These are phyloP conservation scores for Penicillium thymicola DNA, from an alignment of 2,329 filamentous ascomycete species.

Conservation along the genomic window DNA sequence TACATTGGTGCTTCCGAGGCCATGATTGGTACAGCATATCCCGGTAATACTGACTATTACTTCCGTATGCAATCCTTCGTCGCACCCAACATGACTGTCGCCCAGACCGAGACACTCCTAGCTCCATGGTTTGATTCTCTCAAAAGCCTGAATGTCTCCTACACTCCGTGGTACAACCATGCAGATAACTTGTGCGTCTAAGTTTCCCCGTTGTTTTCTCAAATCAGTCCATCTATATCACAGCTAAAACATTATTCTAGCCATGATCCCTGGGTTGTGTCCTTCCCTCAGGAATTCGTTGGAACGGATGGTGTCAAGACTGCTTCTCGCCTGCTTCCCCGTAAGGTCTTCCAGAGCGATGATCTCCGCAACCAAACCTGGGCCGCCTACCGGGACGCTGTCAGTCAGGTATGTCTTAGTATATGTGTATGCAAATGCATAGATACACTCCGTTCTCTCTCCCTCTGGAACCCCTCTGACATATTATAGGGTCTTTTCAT, in stretches of 20 bases:
- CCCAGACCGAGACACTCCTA: constrained; percentile 18
- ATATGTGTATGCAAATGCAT: not conserved
- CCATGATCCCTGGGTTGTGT: constrained; percentile 18
- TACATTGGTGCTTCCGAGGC: constrained; percentile 17
- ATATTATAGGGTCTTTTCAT: constrained; percentile 19
- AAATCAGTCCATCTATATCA: not conserved
- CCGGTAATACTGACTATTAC: constrained; percentile 21
- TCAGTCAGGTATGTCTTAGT: constrained; percentile 9
- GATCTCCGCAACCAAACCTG: constrained; percentile 13
- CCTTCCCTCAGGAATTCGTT: constrained; percentile 21
- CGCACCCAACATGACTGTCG: constrained; percentile 21
- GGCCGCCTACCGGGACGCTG: constrained; percentile 18
- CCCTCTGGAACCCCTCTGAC: not conserved
- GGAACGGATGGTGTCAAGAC: constrained; percentile 19
- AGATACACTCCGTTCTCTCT: not conserved
- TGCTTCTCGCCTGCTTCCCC: constrained; percentile 23
- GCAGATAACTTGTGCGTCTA: constrained; percentile 23
- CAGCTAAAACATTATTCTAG: not conserved
- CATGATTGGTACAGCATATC: constrained; percentile 15
- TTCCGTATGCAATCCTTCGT: constrained; percentile 27
- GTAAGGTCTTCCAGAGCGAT: constrained; percentile 16
- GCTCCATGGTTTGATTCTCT: constrained; percentile 21
- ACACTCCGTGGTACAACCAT: constrained; percentile 21
- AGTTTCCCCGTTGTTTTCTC: not conserved
- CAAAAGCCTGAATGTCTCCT: constrained; percentile 16